Conservation (phyloP, 23 red algal species). For the Gracilaria domingensis region DNA sequence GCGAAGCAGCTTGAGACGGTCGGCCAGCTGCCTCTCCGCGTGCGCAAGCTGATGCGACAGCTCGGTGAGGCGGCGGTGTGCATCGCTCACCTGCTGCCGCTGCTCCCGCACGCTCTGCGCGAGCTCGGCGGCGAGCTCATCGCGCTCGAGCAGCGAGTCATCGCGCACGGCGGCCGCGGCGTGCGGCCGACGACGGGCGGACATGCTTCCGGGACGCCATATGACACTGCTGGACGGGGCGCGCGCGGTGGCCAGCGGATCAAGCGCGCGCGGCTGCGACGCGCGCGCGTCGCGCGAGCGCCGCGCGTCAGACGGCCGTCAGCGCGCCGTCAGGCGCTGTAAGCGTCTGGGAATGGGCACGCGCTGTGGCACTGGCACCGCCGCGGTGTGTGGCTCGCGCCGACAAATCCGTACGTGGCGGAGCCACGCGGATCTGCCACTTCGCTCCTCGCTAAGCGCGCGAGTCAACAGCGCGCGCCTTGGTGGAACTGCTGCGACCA, state of each 20-base stretch:
- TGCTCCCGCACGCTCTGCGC: not conserved
- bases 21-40: not conserved
- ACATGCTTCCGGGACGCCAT: too few relatives aligned
- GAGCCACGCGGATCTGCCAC: not conserved
- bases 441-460: not conserved
- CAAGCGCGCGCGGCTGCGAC: too few relatives aligned
- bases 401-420: conserved; percentile 12
- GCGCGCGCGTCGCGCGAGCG: not conserved
- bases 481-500: too few relatives aligned
- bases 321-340: not conserved
- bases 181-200: too few relatives aligned
- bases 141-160: not conserved
- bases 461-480: too few relatives aligned
- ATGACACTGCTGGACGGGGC: too few relatives aligned
- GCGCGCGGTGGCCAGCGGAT: too few relatives aligned
- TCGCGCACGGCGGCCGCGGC: too few relatives aligned
- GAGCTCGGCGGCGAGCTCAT: not conserved
- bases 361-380: too few relatives aligned
- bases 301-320: not conserved
- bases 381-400: not conserved
- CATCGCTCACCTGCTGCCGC: conserved; percentile 16
- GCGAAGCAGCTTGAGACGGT: not conserved
- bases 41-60: not conserved
- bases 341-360: conserved; percentile 4
- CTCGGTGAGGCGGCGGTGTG: not conserved